Evolutionary conservation across 2,329 filamentous ascomycete genomes (phyloP), one percentile per base, ranked within the genome.

Genomic region (Cytospora paraplurivora): DNA sequence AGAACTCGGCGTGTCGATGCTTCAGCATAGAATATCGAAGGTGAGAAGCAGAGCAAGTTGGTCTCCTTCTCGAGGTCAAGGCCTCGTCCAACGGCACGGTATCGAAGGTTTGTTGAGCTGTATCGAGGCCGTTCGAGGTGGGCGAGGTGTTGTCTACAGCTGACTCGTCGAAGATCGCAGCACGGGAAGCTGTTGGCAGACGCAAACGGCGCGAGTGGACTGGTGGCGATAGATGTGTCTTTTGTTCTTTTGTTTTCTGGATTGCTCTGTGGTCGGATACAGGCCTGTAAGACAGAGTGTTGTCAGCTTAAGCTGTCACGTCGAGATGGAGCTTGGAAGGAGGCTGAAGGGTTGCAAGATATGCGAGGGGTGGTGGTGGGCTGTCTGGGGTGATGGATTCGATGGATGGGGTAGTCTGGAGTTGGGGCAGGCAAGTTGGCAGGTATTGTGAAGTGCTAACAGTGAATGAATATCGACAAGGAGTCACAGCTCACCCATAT

Each of bases 21-120:
- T 67, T 63, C 66, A 67, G 70, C 72, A 73, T 73, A 65, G 68
- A 69, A 69, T 55, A 60, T 59, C 44, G 52, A 37, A 21, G 56
- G 61, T 37, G 56, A 60, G 56, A 41, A 35, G 49, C 34, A 47
- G 53, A 55, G 61, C 61, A 63, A 55, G 41, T 50, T 35, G 49
- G 17, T 59, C 49, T 58, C 61, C 38, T 57, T 38, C 32, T 61
- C 62, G 53, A 55, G 62, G 34, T 64, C 56, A 58, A 51, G 53
- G 55, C 34, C 32, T 37, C 57, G 32, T 55, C 55, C 38, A 54
- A 34, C 50, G 38, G 27, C 57, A 38, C 32, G 35, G 34, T 57
- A 49, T 51, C 56, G 27, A 38, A 54, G 38, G 41, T 35, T 52
- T 44, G 44, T 51, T 19, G 17, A 55, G 58, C 50, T 35, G 32